These are phyloP conservation scores for Candida dendrica DNA, from an alignment of 805 yeast genomes.

Conservation along the genomic window DNA sequence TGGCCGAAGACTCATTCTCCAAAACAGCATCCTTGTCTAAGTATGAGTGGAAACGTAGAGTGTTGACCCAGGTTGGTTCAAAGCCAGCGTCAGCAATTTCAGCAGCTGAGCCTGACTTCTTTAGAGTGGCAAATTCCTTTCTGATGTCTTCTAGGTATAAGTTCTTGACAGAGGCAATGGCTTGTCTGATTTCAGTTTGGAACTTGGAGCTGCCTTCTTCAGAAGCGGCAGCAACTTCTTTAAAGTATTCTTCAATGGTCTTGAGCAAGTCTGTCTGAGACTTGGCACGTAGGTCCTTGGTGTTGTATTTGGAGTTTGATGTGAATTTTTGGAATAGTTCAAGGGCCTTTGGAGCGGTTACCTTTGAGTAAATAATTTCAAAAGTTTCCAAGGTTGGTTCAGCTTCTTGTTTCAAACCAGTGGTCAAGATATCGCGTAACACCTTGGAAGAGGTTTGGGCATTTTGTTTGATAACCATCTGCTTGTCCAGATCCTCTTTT, in stretches of 20 bases:
- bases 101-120: constrained; percentile 10
- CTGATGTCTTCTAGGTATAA: constrained; percentile 21
- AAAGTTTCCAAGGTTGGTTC: constrained; percentile 8
- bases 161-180: constrained; percentile 14
- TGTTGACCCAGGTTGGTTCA: constrained; percentile 45
- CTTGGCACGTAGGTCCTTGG: constrained; percentile 9
- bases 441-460: constrained; percentile 13
- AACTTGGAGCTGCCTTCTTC: constrained; percentile 23
- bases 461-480: constrained; percentile 17
- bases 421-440: constrained; percentile 7
- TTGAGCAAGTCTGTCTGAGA: constrained; percentile 1
- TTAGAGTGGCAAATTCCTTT: constrained; percentile 22
- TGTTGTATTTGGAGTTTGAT: constrained; percentile 4
- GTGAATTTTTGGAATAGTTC: constrained; percentile 7
- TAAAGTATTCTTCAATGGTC: constrained; percentile 6
- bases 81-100: constrained; percentile 20
- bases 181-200: constrained; percentile 21
- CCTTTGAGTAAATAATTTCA: constrained; percentile 6
- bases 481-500: constrained; percentile 11
- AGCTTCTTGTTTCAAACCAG: constrained; percentile 11
- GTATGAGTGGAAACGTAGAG: constrained; percentile 34
- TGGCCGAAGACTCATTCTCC: constrained; percentile 42
- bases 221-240: constrained; percentile 11
- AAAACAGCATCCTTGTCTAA: constrained; percentile 37
- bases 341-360: constrained; percentile 16